These are phyloP conservation scores for Nepenthes mirabilis DNA, from an alignment of 148 eudicot genomes.

Conservation along the genomic window DNA sequence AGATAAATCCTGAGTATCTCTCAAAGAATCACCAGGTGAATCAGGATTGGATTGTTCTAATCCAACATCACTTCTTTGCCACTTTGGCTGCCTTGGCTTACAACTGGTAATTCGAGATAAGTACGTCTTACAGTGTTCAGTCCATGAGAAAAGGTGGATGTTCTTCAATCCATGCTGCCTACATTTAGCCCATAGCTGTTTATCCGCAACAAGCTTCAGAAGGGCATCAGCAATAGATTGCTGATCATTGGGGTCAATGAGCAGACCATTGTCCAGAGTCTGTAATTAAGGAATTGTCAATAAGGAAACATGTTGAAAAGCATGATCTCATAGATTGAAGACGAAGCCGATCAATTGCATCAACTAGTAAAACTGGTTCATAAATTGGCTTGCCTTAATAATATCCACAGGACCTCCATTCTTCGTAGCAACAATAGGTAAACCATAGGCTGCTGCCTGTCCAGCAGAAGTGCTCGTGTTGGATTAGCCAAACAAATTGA, in stretches of 20 bases:
- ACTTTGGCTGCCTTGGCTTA: conserved; percentile 62
- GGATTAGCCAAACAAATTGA: not conserved
- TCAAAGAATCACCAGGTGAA: conserved; percentile 57
- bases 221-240: conserved; percentile 87
- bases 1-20: conserved; percentile 62
- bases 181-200: conserved; percentile 73
- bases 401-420: conserved; percentile 98
- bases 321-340: not conserved
- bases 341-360: not conserved
- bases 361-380: not conserved
- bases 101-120: conserved; percentile 63
- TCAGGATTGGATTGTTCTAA: conserved; percentile 25
- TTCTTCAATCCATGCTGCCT: conserved; percentile 74
- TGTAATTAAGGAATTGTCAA: conserved; percentile 15
- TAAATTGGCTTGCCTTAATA: conserved; percentile 33
- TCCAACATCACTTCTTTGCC: conserved; percentile 18
- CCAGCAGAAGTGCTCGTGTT: not conserved
- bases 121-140: conserved; percentile 80
- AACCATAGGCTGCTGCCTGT: conserved; percentile 95
- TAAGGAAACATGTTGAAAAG: not conserved
- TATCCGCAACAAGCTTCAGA: conserved; percentile 86
- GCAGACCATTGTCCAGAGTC: conserved; percentile 84
- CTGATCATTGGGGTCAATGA: conserved; percentile 87
- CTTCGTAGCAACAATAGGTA: conserved; percentile 88
- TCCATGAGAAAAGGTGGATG: conserved; percentile 89